Evolutionary conservation across 2,329 filamentous ascomycete species (phyloP).

Genomic region (Xylaria sp.): DNA sequence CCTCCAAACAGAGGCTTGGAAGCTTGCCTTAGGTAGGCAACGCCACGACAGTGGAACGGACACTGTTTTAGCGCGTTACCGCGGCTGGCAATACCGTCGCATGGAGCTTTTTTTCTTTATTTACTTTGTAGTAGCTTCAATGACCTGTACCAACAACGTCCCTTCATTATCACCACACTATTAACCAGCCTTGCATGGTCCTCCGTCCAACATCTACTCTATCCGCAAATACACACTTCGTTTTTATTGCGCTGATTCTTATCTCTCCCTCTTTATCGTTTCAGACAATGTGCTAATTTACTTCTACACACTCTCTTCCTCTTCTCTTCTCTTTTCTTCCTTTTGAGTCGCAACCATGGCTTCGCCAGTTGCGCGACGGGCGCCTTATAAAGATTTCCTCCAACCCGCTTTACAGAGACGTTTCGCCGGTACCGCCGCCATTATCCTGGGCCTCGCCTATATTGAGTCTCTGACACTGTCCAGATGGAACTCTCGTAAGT

Average conservation of each 20-base stretch:
- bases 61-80: conserved; percentile 6
- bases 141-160: not conserved
- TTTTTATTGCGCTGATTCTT: not conserved
- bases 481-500: conserved; percentile 74
- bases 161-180: not conserved
- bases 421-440: conserved; percentile 80
- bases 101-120: conserved; percentile 27
- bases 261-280: not conserved
- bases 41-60: conserved; percentile 1
- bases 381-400: conserved; percentile 86
- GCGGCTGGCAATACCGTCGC: not conserved
- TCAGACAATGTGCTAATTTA: conserved; percentile 36
- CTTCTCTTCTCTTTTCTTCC: conserved; percentile 10
- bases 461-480: conserved; percentile 76
- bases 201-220: not conserved
- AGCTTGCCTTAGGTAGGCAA: not conserved
- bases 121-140: conserved; percentile 14
- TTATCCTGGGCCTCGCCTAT: conserved; percentile 79
- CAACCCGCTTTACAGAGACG: conserved; percentile 88
- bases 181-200: not conserved
- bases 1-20: conserved; percentile 12
- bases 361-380: conserved; percentile 64
- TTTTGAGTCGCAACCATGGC: conserved; percentile 59
- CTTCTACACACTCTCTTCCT: not conserved
- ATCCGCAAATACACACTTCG: conserved; percentile 1